These are phyloP conservation scores for Collybia sordida DNA, from an alignment of 768 basidiomycete species.

Conservation along the genomic window DNA sequence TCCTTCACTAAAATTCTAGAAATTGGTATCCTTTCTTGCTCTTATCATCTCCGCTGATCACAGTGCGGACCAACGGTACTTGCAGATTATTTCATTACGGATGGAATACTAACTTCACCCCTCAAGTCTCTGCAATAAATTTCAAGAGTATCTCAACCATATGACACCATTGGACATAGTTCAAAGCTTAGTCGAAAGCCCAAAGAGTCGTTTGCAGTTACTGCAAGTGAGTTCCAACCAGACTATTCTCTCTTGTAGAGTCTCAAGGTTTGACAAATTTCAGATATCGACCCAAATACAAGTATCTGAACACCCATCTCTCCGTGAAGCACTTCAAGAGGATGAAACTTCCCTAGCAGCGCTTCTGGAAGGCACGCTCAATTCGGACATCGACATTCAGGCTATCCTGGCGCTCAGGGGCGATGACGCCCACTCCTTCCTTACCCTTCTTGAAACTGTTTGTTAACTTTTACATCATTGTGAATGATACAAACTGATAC, in stretches of 20 bases:
- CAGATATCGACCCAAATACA: slow-evolving; percentile 14
- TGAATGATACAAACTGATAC: not conserved
- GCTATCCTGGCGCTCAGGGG: slow-evolving; percentile 11
- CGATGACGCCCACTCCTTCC: slow-evolving; percentile 15
- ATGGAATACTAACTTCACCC: not conserved
- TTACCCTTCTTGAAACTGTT: slow-evolving; percentile 19
- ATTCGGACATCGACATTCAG: slow-evolving; percentile 11
- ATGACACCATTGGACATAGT: slow-evolving; percentile 10
- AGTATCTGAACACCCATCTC: slow-evolving; percentile 12
- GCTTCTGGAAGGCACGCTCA: slow-evolving; percentile 11
- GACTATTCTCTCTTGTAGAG: not conserved
- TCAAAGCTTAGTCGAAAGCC: slow-evolving; percentile 14
- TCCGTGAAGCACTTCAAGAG: slow-evolving; percentile 14
- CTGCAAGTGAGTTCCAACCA: slow-evolving; percentile 6
- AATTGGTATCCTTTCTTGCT: slow-evolving; percentile 12
- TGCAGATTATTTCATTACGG: not conserved
- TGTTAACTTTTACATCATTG: not conserved
- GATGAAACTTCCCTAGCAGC: slow-evolving; percentile 16
- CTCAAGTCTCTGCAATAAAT: slow-evolving; percentile 10
- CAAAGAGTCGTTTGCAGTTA: slow-evolving; percentile 13
- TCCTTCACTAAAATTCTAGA: not conserved
- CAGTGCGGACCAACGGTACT: slow-evolving; percentile 10
- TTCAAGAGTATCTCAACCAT: slow-evolving; percentile 13
- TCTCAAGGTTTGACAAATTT: not conserved
- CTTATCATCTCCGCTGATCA: slow-evolving; percentile 13